Evolutionary conservation across 352 stramenopile genomes (phyloP), one percentile per base, ranked within the genome.

Genomic region (Phytophthora europaea): DNA sequence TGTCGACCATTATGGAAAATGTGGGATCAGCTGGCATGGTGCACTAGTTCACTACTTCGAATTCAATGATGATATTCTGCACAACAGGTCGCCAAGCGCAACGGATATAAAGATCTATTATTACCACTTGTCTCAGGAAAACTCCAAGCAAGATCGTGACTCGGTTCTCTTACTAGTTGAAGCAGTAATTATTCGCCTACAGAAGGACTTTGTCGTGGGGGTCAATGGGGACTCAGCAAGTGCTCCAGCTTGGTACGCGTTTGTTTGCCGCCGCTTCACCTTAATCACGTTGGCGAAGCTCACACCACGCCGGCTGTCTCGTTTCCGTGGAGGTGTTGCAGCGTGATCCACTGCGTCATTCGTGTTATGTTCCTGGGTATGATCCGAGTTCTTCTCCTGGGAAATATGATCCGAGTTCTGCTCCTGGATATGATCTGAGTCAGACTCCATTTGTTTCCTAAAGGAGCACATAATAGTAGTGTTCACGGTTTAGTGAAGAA

Each of bases 1-100:
- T 6, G 60, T 74, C 0, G 72, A 79, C 1, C 72, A 82, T 20
- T 80, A 80, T n/a, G 72, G 65, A 6, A 82, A 82, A 45, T 50
- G 75, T 1, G 63, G 53, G 1, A 51, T 70, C 7, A 31, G 22
- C 3, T 70, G 54, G 63, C 63, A 67, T 55, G 61, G 36, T 16
- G 8, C 36, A 45, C 15, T 45, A 16, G 2, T 61, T 16, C 50
- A 26, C 2, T 61, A 55, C 15, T 67, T 47, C 26, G 52, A 18
- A 10, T 67, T 31, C 15, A 48, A 54, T 31, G 4, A 31, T 59
- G 23, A 67, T 34, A 26, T 36, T 62, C 7, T 0, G 59, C 50
- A 61, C 34, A 67, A 64, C 34, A 16, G 36, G 36, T 16, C 8
- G 8, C 58, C 61, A 23, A 34, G 33, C 4, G 61, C 50, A 26